Conservation (phyloP, 164 flowering plant species). For the Liquidambar formosana region DNA sequence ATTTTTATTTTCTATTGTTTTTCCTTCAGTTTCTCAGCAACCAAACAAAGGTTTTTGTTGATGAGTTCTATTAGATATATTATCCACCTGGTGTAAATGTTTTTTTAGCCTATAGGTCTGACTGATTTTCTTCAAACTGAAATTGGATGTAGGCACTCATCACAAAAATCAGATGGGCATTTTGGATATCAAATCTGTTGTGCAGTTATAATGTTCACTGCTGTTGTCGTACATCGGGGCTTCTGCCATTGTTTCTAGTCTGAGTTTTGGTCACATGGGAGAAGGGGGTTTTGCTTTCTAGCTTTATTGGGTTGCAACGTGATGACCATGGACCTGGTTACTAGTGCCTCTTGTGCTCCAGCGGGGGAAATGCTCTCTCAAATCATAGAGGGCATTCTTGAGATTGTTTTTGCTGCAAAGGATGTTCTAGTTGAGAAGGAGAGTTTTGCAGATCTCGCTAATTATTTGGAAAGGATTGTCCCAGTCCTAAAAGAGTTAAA, state of each 20-base stretch:
- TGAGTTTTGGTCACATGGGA: background rate
- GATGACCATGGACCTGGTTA: conserved; percentile 25
- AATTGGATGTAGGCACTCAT: background rate
- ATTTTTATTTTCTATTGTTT: background rate
- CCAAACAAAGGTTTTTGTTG: background rate
- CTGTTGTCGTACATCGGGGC: background rate
- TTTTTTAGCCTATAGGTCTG: background rate
- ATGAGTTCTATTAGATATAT: background rate
- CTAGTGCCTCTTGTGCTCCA: conserved; percentile 29
- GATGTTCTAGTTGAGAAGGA: conserved; percentile 57
- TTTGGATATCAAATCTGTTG: background rate
- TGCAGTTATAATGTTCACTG: background rate
- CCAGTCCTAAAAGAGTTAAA: conserved; percentile 52
- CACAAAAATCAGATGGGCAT: too few species aligned
- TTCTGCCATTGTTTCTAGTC: background rate
- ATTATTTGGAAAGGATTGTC: conserved; percentile 48
- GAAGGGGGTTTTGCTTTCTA: conserved; percentile 12
- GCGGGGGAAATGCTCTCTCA: conserved; percentile 43
- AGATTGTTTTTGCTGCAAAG: conserved; percentile 25
- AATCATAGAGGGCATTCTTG: conserved; percentile 33
- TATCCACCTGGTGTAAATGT: background rate
- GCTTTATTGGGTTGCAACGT: conserved; percentile 8
- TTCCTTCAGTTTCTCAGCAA: background rate
- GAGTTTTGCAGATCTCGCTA: conserved; percentile 44
- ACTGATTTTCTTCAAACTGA: background rate